Percentiles rank a stretch among this genome's conserved stretches.
These are phyloP conservation scores for Myxozyma udenii DNA, from an alignment of 805 yeast genomes.

Conservation along the genomic window DNA sequence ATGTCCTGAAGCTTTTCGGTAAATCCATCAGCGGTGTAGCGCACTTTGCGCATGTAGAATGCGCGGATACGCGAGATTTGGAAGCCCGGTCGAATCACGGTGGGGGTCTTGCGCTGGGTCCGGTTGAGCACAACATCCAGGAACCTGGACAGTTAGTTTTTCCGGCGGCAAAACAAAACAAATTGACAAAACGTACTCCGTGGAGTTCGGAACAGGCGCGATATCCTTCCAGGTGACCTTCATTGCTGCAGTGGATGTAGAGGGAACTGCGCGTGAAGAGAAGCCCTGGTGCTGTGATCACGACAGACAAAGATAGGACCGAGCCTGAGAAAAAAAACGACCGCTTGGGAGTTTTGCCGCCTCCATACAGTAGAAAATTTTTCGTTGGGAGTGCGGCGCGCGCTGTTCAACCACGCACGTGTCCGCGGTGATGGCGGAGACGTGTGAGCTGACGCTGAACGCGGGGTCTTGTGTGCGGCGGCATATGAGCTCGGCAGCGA, in stretches of 20 bases:
- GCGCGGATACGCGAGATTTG: conserved; percentile 94
- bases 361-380: too few relatives aligned
- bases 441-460: too few relatives aligned
- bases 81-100: conserved; percentile 97
- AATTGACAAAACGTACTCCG: conserved; percentile 47
- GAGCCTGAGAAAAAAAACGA: neutral
- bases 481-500: too few relatives aligned
- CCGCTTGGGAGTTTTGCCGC: conserved; percentile 4
- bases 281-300: neutral
- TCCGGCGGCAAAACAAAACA: neutral
- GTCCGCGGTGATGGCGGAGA: too few relatives aligned
- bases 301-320: too few relatives aligned
- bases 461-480: too few relatives aligned
- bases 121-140: conserved; percentile 94
- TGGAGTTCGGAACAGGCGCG: conserved; percentile 88
- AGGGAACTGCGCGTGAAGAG: too few relatives aligned
- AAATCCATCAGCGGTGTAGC: conserved; percentile 94
- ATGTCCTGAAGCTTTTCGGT: conserved; percentile 86
- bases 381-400: too few relatives aligned
- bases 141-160: conserved; percentile 39
- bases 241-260: conserved; percentile 55
- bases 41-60: conserved; percentile 97
- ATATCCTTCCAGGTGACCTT: conserved; percentile 98
- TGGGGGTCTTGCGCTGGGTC: conserved; percentile 98
- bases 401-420: too few relatives aligned